phyloP scores from a whole-genome alignment of 2,329 filamentous ascomycete genomes.

The Zymoseptoria crescenta region DNA sequence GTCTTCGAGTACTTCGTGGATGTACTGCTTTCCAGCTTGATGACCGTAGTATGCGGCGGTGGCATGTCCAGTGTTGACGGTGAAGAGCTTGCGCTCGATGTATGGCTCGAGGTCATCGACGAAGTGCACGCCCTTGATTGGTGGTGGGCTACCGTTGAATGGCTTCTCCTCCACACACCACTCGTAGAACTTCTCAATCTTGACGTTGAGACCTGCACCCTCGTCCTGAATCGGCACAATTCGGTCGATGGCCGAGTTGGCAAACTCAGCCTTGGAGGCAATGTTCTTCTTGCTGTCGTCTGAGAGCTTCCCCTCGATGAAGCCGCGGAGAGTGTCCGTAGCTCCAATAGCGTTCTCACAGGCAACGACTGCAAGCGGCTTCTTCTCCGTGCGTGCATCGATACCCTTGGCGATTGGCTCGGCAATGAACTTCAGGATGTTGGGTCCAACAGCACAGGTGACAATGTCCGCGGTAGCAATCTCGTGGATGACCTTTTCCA shows the following conservation, averaged over 20 bases:
- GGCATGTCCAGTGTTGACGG: slow-evolving; percentile 96
- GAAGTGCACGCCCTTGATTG: slow-evolving; percentile 85
- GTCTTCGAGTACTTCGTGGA: slow-evolving; percentile 82
- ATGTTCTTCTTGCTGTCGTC: slow-evolving; percentile 60
- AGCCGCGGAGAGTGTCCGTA: slow-evolving; percentile 74
- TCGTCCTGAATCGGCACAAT: slow-evolving; percentile 88
- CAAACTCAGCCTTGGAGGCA: slow-evolving; percentile 71
- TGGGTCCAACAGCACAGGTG: slow-evolving; percentile 94
- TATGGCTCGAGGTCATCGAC: slow-evolving; percentile 86
- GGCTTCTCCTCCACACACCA: slow-evolving; percentile 91
- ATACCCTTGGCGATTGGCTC: slow-evolving; percentile 93
- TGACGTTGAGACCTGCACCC: slow-evolving; percentile 76
- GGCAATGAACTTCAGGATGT: slow-evolving; percentile 92
- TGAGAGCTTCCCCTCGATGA: slow-evolving; percentile 65
- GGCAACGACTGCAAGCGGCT: slow-evolving; percentile 83
- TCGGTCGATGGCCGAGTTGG: slow-evolving; percentile 96
- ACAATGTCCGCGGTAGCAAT: slow-evolving; percentile 83
- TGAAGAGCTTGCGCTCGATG: slow-evolving; percentile 99
- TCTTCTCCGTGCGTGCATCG: slow-evolving; percentile 57
- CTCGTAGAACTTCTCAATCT: slow-evolving; percentile 97
- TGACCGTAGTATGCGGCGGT: slow-evolving; percentile 94
- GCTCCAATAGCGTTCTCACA: slow-evolving; percentile 97
- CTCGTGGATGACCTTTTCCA: slow-evolving; percentile 72
- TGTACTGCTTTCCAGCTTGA: slow-evolving; percentile 74
- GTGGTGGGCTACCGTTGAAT: slow-evolving; percentile 60